A percentile compares a stretch with the other conserved stretches of the same genome.
Conservation (phyloP, 345 rosid genomes). For the Camelina neglecta region DNA sequence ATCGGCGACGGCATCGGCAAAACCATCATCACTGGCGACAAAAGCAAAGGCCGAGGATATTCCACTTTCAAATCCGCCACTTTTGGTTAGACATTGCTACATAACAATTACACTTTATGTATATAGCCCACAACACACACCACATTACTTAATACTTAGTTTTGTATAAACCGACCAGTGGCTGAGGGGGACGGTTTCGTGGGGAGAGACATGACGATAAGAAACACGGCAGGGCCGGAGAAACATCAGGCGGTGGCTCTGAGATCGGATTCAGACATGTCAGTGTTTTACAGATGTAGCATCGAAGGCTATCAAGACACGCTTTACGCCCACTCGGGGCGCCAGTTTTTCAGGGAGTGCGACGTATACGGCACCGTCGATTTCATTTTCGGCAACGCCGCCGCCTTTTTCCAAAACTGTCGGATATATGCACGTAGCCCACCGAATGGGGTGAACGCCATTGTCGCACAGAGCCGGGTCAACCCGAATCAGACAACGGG, state of each 20-base stretch:
- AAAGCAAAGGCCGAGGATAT: constrained; percentile 65
- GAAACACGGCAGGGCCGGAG: constrained; percentile 63
- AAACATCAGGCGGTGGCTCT: constrained; percentile 67
- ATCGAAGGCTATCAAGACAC: constrained; percentile 67
- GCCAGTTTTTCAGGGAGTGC: constrained; percentile 62
- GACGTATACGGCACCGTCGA: constrained; percentile 57
- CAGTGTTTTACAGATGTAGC: constrained; percentile 58
- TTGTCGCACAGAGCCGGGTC: constrained; percentile 52
- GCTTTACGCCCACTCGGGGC: constrained; percentile 54
- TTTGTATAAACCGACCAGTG: constrained; percentile 41
- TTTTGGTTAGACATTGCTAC: constrained; percentile 21
- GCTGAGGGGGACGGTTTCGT: constrained; percentile 56
- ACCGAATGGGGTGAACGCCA: constrained; percentile 37
- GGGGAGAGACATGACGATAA: constrained; percentile 54
- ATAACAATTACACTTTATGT: not conserved
- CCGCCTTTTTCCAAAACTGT: constrained; percentile 53
- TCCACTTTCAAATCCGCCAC: constrained; percentile 79
- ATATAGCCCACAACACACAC: too few relatives aligned
- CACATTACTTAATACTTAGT: not conserved
- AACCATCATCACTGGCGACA: constrained; percentile 60
- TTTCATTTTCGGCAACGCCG: constrained; percentile 61
- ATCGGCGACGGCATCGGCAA: constrained; percentile 63
- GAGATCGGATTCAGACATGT: constrained; percentile 60
- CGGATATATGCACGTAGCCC: constrained; percentile 50
- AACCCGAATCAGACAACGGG: constrained; percentile 56